phyloP scores from a whole-genome alignment of 2,329 filamentous ascomycete species.

The Ophiognomonia clavigignenti-juglandacearum region DNA sequence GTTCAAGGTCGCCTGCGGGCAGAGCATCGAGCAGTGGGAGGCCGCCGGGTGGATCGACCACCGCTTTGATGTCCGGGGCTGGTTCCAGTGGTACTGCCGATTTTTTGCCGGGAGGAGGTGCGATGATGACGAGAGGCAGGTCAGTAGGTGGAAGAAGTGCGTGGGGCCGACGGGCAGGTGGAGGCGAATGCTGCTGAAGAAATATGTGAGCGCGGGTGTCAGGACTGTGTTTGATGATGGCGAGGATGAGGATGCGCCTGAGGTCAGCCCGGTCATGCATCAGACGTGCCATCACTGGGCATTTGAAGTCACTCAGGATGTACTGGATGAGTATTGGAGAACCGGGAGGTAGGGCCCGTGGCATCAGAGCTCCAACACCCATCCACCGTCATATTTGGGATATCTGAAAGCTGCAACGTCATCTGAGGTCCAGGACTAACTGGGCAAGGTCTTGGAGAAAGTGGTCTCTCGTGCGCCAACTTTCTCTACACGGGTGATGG shows the following conservation, averaged over 20 bases:
- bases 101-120: slow-evolving; percentile 47
- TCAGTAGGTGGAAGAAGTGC: slow-evolving; percentile 46
- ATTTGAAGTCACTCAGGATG: slow-evolving; percentile 44
- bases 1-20: slow-evolving; percentile 46
- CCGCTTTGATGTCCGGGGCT: slow-evolving; percentile 46
- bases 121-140: slow-evolving; percentile 47
- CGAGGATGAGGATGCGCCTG: slow-evolving; percentile 31
- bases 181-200: slow-evolving; percentile 46
- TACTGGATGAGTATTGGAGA: slow-evolving; percentile 42
- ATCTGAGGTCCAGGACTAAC: too few relatives aligned
- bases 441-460: too few relatives aligned
- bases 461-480: too few relatives aligned
- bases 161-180: slow-evolving; percentile 47
- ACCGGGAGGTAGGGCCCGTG: slow-evolving; percentile 19
- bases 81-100: slow-evolving; percentile 53
- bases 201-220: slow-evolving; percentile 39
- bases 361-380: too few relatives aligned
- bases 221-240: slow-evolving; percentile 40
- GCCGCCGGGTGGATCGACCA: slow-evolving; percentile 51
- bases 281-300: slow-evolving; percentile 55
- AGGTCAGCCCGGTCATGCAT: slow-evolving; percentile 51
- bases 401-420: too few relatives aligned
- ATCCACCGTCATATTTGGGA: too few relatives aligned
- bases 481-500: too few relatives aligned
- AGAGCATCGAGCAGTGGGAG: slow-evolving; percentile 52